Evolutionary conservation across 2,329 filamentous ascomycete genomes (phyloP).

Genomic region (Amphichorda felina): DNA sequence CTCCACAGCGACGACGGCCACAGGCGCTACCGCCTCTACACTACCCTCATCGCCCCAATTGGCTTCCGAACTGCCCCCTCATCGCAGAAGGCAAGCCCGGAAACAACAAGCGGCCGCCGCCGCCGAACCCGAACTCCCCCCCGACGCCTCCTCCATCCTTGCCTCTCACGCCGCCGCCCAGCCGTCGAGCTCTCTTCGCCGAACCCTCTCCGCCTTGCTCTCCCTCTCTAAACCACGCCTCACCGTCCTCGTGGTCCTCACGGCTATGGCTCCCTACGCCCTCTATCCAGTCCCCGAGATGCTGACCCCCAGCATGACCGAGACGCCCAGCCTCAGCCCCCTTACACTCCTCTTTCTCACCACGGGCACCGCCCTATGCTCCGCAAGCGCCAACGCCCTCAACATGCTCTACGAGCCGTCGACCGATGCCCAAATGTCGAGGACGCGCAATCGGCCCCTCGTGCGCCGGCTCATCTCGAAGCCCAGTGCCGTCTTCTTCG

Average conservation of each 20-base stretch:
- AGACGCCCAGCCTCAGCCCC: constrained; percentile 74
- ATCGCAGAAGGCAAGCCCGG: constrained; percentile 20
- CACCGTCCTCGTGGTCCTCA: constrained; percentile 81
- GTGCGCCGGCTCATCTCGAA: constrained; percentile 69
- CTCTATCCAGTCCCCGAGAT: constrained; percentile 87
- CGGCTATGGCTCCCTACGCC: constrained; percentile 82
- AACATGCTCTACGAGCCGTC: constrained; percentile 95
- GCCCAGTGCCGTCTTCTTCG: constrained; percentile 66
- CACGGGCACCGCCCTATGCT: constrained; percentile 75
- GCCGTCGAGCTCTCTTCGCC: constrained; percentile 41
- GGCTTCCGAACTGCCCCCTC: constrained; percentile 16
- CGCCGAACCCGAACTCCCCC: constrained; percentile 20
- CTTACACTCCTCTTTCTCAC: constrained; percentile 89
- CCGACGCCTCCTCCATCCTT: constrained; percentile 43
- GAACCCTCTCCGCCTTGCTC: constrained; percentile 68
- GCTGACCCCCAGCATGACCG: constrained; percentile 52
- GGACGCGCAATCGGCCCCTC: constrained; percentile 83
- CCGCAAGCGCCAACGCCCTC: constrained; percentile 82
- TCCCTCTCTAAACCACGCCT: constrained; percentile 93
- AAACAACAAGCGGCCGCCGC: constrained; percentile 9
- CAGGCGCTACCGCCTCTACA: constrained; percentile 1
- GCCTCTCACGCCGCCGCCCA: constrained; percentile 37
- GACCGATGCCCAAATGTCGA: constrained; percentile 84
- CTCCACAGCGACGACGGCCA: constrained; percentile 8
- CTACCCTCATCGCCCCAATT: constrained; percentile 9